Evolutionary conservation across 768 basidiomycete species (phyloP).

Genomic region (Tricholoma sp.): DNA sequence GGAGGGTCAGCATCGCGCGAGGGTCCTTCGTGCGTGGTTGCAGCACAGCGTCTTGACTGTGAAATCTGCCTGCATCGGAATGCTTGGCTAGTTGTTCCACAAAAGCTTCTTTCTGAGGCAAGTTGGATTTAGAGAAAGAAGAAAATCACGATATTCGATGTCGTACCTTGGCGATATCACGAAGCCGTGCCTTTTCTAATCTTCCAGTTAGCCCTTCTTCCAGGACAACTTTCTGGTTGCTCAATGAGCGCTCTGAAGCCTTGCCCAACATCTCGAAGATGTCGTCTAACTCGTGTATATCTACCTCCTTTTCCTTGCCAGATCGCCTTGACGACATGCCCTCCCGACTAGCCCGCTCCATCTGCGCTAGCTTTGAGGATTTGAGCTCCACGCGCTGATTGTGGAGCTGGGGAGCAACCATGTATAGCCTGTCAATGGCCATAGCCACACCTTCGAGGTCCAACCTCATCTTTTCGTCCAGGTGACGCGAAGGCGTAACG

Average conservation of each 20-base stretch:
- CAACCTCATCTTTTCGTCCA: constrained; percentile 75
- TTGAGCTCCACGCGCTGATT: constrained; percentile 93
- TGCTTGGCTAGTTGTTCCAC: constrained; percentile 70
- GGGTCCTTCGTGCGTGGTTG: constrained; percentile 42
- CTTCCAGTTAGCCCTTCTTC: constrained; percentile 54
- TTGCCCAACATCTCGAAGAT: constrained; percentile 68
- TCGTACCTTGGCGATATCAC: constrained; percentile 61
- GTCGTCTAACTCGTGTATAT: constrained; percentile 58
- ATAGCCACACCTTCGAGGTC: constrained; percentile 83
- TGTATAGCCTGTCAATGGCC: constrained; percentile 87
- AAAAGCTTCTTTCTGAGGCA: constrained; percentile 61
- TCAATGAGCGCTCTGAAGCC: constrained; percentile 62
- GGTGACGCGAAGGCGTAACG: constrained; percentile 17
- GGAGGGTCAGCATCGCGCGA: constrained; percentile 48
- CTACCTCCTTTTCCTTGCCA: constrained; percentile 43
- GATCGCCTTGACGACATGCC: constrained; percentile 20
- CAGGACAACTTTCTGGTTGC: constrained; percentile 66
- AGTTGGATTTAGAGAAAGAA: constrained; percentile 5
- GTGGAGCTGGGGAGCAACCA: constrained; percentile 81
- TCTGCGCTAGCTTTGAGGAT: constrained; percentile 60
- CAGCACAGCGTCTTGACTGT: constrained; percentile 72
- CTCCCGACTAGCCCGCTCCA: constrained; percentile 62
- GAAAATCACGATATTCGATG: not conserved
- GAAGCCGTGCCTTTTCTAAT: constrained; percentile 49
- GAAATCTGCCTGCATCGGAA: constrained; percentile 68